Evolutionary conservation across 176 grass and related monocot species (phyloP).

Genomic region (Carex littledalei): DNA sequence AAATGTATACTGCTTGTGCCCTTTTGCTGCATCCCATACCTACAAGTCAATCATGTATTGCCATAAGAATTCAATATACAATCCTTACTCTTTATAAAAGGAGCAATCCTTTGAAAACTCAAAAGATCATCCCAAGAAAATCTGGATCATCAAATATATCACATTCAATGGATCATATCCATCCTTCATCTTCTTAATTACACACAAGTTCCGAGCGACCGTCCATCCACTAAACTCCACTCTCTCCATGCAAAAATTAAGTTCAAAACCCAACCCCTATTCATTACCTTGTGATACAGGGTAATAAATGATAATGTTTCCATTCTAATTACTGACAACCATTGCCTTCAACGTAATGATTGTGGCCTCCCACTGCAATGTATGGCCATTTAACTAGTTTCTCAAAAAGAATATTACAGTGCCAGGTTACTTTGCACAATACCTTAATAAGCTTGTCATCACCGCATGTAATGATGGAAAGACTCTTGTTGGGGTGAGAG

Average conservation of each 20-base stretch:
- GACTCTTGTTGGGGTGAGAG: slow-evolving; percentile 89
- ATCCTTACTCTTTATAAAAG: slow-evolving; percentile 17
- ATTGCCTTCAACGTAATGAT: background rate
- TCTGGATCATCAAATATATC: background rate
- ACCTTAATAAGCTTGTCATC: slow-evolving; percentile 99
- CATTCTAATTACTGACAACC: background rate
- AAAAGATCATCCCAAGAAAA: background rate
- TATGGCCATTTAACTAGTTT: background rate
- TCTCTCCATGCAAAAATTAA: background rate
- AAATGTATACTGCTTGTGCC: slow-evolving; percentile 93
- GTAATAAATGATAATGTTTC: background rate
- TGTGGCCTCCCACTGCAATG: background rate
- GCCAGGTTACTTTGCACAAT: slow-evolving; percentile 19
- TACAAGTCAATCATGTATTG: slow-evolving; percentile 23
- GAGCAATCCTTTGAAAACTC: background rate
- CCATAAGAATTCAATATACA: slow-evolving; percentile 3
- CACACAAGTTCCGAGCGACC: background rate
- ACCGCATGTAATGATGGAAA: slow-evolving; percentile 98
- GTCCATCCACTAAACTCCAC: background rate
- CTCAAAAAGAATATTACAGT: background rate
- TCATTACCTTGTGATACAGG: background rate
- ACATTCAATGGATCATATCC: background rate
- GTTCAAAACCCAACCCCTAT: background rate
- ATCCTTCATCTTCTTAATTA: background rate
- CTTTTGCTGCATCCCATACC: slow-evolving; percentile 97